These are phyloP conservation scores for Fusarium verticillioides DNA, from an alignment of 2,329 filamentous ascomycete species.

Conservation along the genomic window DNA sequence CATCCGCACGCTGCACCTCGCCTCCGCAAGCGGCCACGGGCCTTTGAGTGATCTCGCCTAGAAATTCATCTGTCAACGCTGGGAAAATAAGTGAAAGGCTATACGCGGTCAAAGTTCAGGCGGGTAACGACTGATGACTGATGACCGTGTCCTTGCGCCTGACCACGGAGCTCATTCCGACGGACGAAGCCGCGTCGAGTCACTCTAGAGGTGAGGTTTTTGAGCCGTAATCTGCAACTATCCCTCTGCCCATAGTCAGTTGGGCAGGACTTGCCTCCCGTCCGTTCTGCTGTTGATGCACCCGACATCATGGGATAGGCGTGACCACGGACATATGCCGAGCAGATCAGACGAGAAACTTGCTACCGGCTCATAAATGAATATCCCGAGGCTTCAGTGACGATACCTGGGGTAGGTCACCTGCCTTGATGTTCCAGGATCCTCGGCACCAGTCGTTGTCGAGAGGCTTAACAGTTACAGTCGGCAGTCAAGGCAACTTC, in stretches of 20 bases:
- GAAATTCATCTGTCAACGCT: constrained; percentile 26
- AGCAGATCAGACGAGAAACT: constrained; percentile 40
- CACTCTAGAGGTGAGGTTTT: constrained; percentile 4
- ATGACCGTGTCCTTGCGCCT: constrained; percentile 38
- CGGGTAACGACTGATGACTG: constrained; percentile 41
- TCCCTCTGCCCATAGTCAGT: constrained; percentile 16
- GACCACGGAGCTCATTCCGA: constrained; percentile 33
- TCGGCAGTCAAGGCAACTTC: constrained; percentile 1
- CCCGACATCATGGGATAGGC: constrained; percentile 36
- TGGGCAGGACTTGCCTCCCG: constrained; percentile 22
- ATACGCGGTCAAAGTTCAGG: constrained; percentile 21
- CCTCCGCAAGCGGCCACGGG: constrained; percentile 41
- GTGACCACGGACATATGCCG: constrained; percentile 42
- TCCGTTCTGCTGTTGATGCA: constrained; percentile 28
- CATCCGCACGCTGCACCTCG: constrained; percentile 45
- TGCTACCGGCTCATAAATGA: constrained; percentile 18
- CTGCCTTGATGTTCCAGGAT: constrained; percentile 24
- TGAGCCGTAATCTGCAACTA: constrained; percentile 14
- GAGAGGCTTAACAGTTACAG: constrained; percentile 15
- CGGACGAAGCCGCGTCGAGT: constrained; percentile 33
- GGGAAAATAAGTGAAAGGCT: not conserved
- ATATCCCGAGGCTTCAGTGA: constrained; percentile 37
- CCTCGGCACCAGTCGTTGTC: constrained; percentile 19
- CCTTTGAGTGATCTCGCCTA: constrained; percentile 31
- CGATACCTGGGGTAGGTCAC: constrained; percentile 37